Percentiles rank a stretch among this genome's conserved stretches.
Evolutionary conservation across 441 rosid species (phyloP).

Genomic region (Populus hybrid): DNA sequence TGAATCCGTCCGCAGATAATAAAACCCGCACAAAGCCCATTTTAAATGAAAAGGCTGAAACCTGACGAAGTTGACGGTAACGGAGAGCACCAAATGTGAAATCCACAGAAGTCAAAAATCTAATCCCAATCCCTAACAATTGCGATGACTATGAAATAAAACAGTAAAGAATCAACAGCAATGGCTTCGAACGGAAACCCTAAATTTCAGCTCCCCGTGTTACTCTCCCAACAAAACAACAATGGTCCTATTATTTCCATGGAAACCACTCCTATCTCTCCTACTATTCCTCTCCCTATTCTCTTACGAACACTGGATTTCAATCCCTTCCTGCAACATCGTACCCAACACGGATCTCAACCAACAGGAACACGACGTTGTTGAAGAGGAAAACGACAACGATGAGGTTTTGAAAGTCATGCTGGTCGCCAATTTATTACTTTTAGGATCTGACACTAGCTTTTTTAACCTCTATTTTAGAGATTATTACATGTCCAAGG

Average conservation of each 20-base stretch:
- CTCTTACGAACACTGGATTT: constrained; percentile 40
- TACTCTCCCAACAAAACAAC: background rate
- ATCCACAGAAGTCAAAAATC: background rate
- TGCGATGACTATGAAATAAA: background rate
- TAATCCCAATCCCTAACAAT: background rate
- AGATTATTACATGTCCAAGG: constrained; percentile 52
- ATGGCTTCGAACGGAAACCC: constrained; percentile 20
- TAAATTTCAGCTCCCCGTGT: constrained; percentile 12
- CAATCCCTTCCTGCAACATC: constrained; percentile 43
- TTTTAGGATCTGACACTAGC: constrained; percentile 42
- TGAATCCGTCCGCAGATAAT: background rate
- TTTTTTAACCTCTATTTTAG: constrained; percentile 38
- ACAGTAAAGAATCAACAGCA: background rate
- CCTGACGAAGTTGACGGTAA: background rate
- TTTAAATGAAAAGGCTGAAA: background rate
- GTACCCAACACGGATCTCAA: constrained; percentile 19
- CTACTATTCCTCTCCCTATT: constrained; percentile 28
- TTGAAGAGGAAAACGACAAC: constrained; percentile 10
- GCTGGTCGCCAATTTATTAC: constrained; percentile 51
- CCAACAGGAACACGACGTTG: constrained; percentile 9
- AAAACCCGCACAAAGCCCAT: background rate
- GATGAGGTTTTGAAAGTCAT: constrained; percentile 45
- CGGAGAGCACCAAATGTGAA: background rate
- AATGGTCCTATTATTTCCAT: constrained; percentile 23
- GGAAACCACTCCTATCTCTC: constrained; percentile 34